phyloP scores from a whole-genome alignment of 176 grass and related monocot species.

The Chloris gayana region DNA sequence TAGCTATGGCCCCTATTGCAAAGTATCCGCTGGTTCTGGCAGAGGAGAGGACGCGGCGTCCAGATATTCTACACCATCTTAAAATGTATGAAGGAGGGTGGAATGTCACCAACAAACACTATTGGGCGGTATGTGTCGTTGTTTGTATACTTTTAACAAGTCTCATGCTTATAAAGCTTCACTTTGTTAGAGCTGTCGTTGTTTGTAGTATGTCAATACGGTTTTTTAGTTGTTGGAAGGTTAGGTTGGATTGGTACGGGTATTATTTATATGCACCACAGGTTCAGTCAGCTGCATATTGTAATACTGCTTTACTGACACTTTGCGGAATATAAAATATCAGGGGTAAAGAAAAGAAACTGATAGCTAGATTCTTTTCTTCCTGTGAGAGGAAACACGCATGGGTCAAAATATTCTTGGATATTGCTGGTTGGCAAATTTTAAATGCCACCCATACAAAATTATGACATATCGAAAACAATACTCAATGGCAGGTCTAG shows the following conservation, averaged over 20 bases:
- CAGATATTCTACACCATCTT: slow-evolving; percentile 69
- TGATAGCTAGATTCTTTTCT: slow-evolving; percentile 1
- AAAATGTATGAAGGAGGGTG: slow-evolving; percentile 79
- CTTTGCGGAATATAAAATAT: slow-evolving; percentile 28
- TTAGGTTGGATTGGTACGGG: slow-evolving; percentile 31
- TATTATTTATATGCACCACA: background rate
- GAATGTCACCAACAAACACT: slow-evolving; percentile 88
- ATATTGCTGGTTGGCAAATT: background rate
- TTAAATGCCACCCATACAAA: background rate
- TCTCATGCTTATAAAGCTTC: slow-evolving; percentile 8
- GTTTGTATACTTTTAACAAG: slow-evolving; percentile 5
- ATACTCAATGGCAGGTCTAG: background rate
- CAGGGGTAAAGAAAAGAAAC: background rate
- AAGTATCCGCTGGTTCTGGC: slow-evolving; percentile 83
- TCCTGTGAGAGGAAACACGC: background rate
- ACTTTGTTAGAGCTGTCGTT: slow-evolving; percentile 32
- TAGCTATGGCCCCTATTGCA: slow-evolving; percentile 43
- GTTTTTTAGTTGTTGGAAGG: slow-evolving; percentile 43
- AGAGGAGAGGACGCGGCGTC: slow-evolving; percentile 73
- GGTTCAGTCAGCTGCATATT: slow-evolving; percentile 7
- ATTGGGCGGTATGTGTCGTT: slow-evolving; percentile 77
- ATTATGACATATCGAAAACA: background rate
- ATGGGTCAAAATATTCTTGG: background rate
- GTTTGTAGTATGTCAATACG: slow-evolving; percentile 1
- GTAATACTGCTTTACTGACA: slow-evolving; percentile 7